Conservation (phyloP, 1,284 basidiomycete genomes). For the Volvariella surrecta region DNA sequence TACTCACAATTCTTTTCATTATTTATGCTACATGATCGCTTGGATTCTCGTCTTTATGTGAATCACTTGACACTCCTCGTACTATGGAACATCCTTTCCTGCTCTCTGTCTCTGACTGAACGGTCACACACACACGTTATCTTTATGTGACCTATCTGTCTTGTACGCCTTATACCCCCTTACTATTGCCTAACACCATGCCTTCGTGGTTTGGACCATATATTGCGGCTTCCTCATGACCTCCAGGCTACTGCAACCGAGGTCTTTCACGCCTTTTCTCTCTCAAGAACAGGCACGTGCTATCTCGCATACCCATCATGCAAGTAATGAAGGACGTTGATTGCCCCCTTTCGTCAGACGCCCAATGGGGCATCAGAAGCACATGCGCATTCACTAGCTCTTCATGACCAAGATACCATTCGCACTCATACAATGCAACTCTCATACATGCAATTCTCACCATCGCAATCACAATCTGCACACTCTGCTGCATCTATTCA, state of each 20-base stretch:
- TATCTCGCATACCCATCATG: not conserved
- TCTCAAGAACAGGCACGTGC: constrained; percentile 4
- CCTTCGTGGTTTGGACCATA: not conserved
- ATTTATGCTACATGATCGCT: not conserved
- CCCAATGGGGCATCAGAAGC: not conserved
- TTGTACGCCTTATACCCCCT: not conserved
- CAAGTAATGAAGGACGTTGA: no score
- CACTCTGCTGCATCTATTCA: constrained; percentile 10
- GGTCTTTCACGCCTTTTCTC: constrained; percentile 23
- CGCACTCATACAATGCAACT: constrained; percentile 59
- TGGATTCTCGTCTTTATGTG: no score
- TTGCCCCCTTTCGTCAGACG: constrained; percentile 15
- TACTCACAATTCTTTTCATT: constrained; percentile 1
- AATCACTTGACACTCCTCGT: no score
- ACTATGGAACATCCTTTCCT: not conserved
- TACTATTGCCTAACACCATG: not conserved
- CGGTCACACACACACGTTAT: no score
- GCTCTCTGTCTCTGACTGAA: not conserved
- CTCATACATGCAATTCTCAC: constrained; percentile 41
- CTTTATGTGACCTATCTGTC: no score
- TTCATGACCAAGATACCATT: constrained; percentile 52
- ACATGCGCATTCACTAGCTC: constrained; percentile 12
- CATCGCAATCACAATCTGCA: constrained; percentile 40
- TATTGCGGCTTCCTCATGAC: constrained; percentile 6
- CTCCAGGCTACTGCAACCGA: constrained; percentile 29